Conservation (phyloP, 495 filamentous ascomycete species). For the Penicillium salamii region DNA sequence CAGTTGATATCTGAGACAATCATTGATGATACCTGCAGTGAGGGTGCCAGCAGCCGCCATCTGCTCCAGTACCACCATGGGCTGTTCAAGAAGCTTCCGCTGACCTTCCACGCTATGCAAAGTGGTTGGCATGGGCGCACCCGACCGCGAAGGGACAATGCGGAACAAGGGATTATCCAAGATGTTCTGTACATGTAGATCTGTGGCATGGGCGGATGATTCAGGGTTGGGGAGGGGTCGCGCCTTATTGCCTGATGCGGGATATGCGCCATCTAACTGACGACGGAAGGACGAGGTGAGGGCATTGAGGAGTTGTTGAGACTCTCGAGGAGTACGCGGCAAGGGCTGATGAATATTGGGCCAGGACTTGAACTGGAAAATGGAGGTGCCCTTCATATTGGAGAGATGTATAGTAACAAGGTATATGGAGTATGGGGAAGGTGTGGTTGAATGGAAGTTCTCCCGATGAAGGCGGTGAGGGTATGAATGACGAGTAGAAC, state of each 20-base stretch:
- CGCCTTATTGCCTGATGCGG: constrained; percentile 28
- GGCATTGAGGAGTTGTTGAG: constrained; percentile 62
- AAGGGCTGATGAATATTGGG: constrained; percentile 69
- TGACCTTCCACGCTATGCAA: constrained; percentile 10
- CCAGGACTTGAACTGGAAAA: constrained; percentile 45
- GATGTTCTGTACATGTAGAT: constrained; percentile 49
- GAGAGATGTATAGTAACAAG: no score
- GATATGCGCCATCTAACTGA: constrained; percentile 67
- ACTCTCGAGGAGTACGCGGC: constrained; percentile 61
- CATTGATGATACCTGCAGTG: constrained; percentile 12
- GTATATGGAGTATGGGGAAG: constrained; percentile 1
- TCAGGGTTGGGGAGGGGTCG: constrained; percentile 33
- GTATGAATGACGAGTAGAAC: constrained; percentile 7
- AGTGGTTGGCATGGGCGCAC: constrained; percentile 9
- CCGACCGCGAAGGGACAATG: constrained; percentile 26
- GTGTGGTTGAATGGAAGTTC: no score
- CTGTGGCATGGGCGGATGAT: constrained; percentile 46
- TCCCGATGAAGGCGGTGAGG: constrained; percentile 9
- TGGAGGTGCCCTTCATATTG: constrained; percentile 46
- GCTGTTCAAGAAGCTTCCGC: constrained; percentile 26
- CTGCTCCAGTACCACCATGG: constrained; percentile 42
- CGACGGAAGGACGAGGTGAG: constrained; percentile 75
- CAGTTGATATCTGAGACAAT: constrained; percentile 37
- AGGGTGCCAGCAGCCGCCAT: constrained; percentile 37
- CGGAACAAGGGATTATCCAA: constrained; percentile 66